Percentiles rank a stretch among this genome's conserved stretches.
Conservation (phyloP, 2,329 filamentous ascomycete genomes). For the Pseudodiploospora longispora region DNA sequence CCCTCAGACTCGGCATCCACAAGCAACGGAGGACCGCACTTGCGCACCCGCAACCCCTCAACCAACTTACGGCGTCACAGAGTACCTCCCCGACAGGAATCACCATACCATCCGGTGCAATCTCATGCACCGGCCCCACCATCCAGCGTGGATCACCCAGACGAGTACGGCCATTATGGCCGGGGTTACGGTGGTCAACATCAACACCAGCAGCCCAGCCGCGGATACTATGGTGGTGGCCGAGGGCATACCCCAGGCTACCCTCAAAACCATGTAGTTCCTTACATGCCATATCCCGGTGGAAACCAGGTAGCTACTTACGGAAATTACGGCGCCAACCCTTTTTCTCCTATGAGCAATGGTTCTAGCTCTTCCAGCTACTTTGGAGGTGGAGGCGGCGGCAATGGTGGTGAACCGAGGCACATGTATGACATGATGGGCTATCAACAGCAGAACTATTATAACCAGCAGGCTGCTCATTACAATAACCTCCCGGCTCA, state of each 20-base stretch:
- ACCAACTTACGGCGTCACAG: slow-evolving; percentile 22
- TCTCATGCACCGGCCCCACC: slow-evolving; percentile 37
- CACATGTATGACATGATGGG: slow-evolving; percentile 44
- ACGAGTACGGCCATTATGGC: slow-evolving; percentile 46
- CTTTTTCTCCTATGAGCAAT: slow-evolving; percentile 35
- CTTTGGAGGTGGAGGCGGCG: slow-evolving; percentile 18
- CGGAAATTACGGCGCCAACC: slow-evolving; percentile 29
- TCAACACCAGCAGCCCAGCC: slow-evolving; percentile 3
- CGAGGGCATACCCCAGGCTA: slow-evolving; percentile 29
- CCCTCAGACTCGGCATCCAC: slow-evolving; percentile 53
- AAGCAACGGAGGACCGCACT: slow-evolving; percentile 24
- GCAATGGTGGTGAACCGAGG: slow-evolving; percentile 23
- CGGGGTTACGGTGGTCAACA: slow-evolving; percentile 10
- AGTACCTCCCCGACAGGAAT: slow-evolving; percentile 23
- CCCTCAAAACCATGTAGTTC: slow-evolving; percentile 39
- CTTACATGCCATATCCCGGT: slow-evolving; percentile 30
- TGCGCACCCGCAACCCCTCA: slow-evolving; percentile 14
- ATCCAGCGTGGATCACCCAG: slow-evolving; percentile 56
- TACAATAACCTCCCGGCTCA: slow-evolving; percentile 26
- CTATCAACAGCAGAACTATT: slow-evolving; percentile 28
- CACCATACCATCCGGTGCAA: slow-evolving; percentile 29
- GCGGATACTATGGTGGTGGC: slow-evolving; percentile 20
- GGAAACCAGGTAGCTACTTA: slow-evolving; percentile 42
- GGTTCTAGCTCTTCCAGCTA: slow-evolving; percentile 30
- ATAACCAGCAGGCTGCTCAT: slow-evolving; percentile 16